Evolutionary conservation across 2,329 filamentous ascomycete species (phyloP).

Genomic region (Clonostachys byssicola): DNA sequence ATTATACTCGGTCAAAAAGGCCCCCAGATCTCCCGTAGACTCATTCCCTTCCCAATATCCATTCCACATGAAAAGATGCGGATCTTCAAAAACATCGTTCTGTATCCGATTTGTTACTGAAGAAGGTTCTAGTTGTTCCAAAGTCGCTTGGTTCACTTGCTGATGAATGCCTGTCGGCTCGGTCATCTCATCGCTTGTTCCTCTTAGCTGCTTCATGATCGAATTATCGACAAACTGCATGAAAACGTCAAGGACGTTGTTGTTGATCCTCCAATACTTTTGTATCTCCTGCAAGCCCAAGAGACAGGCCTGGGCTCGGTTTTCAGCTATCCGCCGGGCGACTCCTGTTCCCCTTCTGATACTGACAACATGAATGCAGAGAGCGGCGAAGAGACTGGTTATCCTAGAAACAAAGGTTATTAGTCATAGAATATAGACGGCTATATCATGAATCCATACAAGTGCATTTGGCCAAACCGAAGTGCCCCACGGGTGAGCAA

Average conservation of each 20-base stretch:
- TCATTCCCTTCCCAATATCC: conserved; percentile 28
- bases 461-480: conserved; percentile 30
- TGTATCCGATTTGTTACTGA: conserved; percentile 6
- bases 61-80: conserved; percentile 26
- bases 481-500: conserved; percentile 25
- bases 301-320: conserved; percentile 29
- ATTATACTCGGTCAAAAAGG: conserved; percentile 13
- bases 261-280: conserved; percentile 34
- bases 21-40: conserved; percentile 21
- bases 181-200: not conserved
- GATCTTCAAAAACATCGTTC: conserved; percentile 22
- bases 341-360: conserved; percentile 24
- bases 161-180: not conserved
- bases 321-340: conserved; percentile 24
- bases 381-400: conserved; percentile 27
- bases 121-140: conserved; percentile 5
- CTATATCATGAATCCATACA: conserved; percentile 13
- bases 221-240: conserved; percentile 29
- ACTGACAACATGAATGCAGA: conserved; percentile 29
- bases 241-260: conserved; percentile 29
- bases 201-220: conserved; percentile 17
- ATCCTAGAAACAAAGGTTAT: conserved; percentile 12
- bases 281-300: conserved; percentile 29
- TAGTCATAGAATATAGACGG: not conserved
- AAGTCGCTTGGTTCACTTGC: not conserved